Base-by-base conservation (phyloP, 2,329 filamentous ascomycete genomes). In the Aspergillus sp. region DNA sequence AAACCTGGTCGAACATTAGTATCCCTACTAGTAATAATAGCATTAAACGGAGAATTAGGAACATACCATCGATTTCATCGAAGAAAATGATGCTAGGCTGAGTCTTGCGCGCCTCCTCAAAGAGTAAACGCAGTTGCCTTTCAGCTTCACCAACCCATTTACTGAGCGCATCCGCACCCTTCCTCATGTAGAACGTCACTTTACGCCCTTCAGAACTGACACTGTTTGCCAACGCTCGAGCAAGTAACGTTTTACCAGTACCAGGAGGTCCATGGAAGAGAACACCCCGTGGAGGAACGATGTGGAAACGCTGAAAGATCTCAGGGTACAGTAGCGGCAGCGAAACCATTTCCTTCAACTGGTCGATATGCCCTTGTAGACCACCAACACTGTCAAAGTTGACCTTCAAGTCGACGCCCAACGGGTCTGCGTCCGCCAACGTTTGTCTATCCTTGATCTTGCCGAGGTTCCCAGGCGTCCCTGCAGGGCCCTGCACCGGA, bases 1-100 rank as follows among this genome's bases (percentile, higher is more conserved):
- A 98, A 77, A 47, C 73, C 72, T 75, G 50, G 43, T 47, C 5
- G 32, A 5, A 35, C 7, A 12, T 39, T 32, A 46, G 12, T 20
- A 37, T 17, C 2, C 17, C 4, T 7, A 2, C 13, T 19, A 12
- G n/a, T 4, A 44, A 20, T 4, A 44, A 20, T 7, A 3, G 4
- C 9, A 20, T 15, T 9, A 33, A 19, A 17, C 13, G 32, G 13
- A 17, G 35, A 27, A 27, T 3, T 27, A 27, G 9, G 3, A 7
- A 48, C 66, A 62, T 60, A 74, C 93, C 93, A 71, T 98, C 93
- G 57, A 98, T 98, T 68, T 98, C 93, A 66, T 98, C 93, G 59
- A 98, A 97, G 74, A 98, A 98, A 67, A 98, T 98, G 69, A 98
- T 98, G 67, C 91, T 97, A 0, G 93, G 93, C 62, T 98, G 93